Percentiles rank a stretch among this genome's conserved stretches.
These are phyloP conservation scores for Wickerhamiella sergipiensis DNA, from an alignment of 805 yeast species.

Conservation along the genomic window DNA sequence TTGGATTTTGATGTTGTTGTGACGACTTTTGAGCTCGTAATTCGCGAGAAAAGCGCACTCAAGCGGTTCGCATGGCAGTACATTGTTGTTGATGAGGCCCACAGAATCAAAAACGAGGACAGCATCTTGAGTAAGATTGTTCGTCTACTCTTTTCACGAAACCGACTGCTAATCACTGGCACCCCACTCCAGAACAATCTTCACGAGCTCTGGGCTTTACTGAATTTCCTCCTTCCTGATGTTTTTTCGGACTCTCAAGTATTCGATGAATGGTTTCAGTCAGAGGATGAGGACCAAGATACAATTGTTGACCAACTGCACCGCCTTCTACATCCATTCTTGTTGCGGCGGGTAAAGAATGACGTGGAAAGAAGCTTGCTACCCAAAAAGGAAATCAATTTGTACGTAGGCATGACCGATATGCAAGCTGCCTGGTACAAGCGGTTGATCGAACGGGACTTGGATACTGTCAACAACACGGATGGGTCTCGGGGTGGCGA, in stretches of 20 bases:
- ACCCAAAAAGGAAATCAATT: slow-evolving; percentile 79
- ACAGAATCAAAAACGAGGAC: slow-evolving; percentile 89
- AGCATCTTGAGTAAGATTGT: slow-evolving; percentile 83
- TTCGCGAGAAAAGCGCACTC: slow-evolving; percentile 68
- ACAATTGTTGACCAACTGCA: slow-evolving; percentile 80
- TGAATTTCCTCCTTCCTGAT: slow-evolving; percentile 84
- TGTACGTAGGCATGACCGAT: slow-evolving; percentile 91
- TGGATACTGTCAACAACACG: slow-evolving; percentile 85
- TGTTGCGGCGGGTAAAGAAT: slow-evolving; percentile 76
- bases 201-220: slow-evolving; percentile 91
- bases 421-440: slow-evolving; percentile 93
- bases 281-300: slow-evolving; percentile 28
- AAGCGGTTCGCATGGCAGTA: slow-evolving; percentile 87
- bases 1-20: slow-evolving; percentile 81
- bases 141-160: slow-evolving; percentile 70
- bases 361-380: slow-evolving; percentile 86
- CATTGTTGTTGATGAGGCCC: slow-evolving; percentile 90
- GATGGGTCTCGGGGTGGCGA: slow-evolving; percentile 34
- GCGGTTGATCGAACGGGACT: slow-evolving; percentile 74
- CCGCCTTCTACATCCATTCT: slow-evolving; percentile 72
- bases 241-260: slow-evolving; percentile 85
- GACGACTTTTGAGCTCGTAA: slow-evolving; percentile 86
- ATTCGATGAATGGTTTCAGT: slow-evolving; percentile 77
- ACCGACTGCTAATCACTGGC: slow-evolving; percentile 81
- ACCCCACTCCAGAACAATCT: slow-evolving; percentile 90